phyloP scores from a whole-genome alignment of 257 asterid species.

The Fraxinus excelsior region DNA sequence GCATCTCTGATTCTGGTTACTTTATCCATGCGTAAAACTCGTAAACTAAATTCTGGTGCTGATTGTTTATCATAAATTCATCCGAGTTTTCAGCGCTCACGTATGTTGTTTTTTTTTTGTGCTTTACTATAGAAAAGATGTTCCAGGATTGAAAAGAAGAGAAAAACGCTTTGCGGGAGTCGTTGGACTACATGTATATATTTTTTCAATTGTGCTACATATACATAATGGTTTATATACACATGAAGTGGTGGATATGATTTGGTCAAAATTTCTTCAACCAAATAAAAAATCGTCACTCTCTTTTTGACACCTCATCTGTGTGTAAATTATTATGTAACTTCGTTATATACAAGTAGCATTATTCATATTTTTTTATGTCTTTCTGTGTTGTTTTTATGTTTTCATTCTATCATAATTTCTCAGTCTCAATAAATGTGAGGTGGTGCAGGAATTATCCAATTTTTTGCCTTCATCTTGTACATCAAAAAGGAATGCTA shows the following conservation, averaged over 20 bases:
- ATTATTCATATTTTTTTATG: not conserved
- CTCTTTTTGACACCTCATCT: too few relatives aligned
- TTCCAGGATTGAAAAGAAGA: conserved; percentile 18
- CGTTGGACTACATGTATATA: conserved; percentile 29
- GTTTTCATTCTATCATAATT: not conserved
- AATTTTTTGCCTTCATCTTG: conserved; percentile 30
- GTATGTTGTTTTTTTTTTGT: not conserved
- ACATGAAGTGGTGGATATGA: too few relatives aligned
- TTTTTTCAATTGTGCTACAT: not conserved
- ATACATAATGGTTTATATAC: too few relatives aligned
- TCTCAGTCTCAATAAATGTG: not conserved
- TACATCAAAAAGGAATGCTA: conserved; percentile 29
- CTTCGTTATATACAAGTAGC: too few relatives aligned
- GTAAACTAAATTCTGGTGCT: too few relatives aligned
- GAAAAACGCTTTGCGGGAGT: not conserved
- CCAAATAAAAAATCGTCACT: too few relatives aligned
- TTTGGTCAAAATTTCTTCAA: too few relatives aligned
- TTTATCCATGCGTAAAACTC: conserved; percentile 40
- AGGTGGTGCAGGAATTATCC: conserved; percentile 18
- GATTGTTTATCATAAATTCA: not conserved
- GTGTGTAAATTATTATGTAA: too few relatives aligned
- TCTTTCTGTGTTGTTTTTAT: not conserved
- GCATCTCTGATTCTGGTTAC: conserved; percentile 52
- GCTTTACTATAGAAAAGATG: conserved; percentile 26
- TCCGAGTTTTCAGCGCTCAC: not conserved